Evolutionary conservation across 257 asterid species (phyloP), one percentile per base, ranked within the genome.

Genomic region (Asclepias syriaca): DNA sequence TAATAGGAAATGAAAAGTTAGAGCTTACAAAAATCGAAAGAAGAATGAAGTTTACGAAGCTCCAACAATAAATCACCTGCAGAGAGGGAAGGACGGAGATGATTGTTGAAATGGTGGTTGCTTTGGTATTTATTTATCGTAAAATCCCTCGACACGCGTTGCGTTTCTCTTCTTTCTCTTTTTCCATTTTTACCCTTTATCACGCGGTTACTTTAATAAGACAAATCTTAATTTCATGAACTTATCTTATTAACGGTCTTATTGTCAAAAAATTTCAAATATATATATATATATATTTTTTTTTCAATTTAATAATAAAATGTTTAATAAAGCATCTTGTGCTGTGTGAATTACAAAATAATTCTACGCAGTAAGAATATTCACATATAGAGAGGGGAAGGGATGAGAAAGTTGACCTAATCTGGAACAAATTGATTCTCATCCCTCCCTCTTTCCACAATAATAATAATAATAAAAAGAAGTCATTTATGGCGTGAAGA

Each of bases 171-270:
- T 14, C 1, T 48, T 48, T n/a, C n/a, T 10, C 5, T 34, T 34
- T 34, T 34, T 34, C 5, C 5, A 1, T 34, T 34, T 34, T 34
- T 34, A 2, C 5, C 12, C 18, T 49, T 49, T 12, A 49, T 14
- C 29, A 37, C 50, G 68, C 68, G 68, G 68, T 64, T 64, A 29
- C 68, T 63, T 63, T 21, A 63, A 34, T 9, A 6, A 16, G 24
- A 8, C 46, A 3, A 34, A 34, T 34, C 5, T 34, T 34, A 34
- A 29, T 29, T 1, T 1, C 34, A 29, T 1, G 3, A 29, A 29
- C 34, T 29, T 29, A 29, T 29, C 34, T 29, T 29, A 29, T 29
- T 29, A 29, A 29, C 1, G 34, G 34, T 24, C 27, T 24, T 24
- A 24, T 24, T 24, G 27, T 24, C 27, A 24, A 24, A 24, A 24